Evolutionary conservation across 2,329 filamentous ascomycete genomes (phyloP), one percentile per base, ranked within the genome.

Genomic region (Epichloe typhina): DNA sequence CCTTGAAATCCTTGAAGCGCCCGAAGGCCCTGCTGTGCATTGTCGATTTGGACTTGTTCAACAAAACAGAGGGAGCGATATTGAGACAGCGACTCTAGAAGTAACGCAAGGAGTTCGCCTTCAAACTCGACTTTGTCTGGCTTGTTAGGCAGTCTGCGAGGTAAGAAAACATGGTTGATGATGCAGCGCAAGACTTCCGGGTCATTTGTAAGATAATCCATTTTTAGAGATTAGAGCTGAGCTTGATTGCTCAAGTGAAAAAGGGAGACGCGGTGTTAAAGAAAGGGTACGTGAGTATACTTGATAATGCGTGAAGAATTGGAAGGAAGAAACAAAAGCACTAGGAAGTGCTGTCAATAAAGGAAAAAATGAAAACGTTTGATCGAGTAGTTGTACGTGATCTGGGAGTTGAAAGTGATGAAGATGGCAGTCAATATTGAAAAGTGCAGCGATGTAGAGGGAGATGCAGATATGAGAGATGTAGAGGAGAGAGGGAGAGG

Each of bases 161-260:
- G 52, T n/a, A 54, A 40, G n/a, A 54, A 47, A 15, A 52, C 50
- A 44, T 54, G 44, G 17, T 50, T 46, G 13, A 54, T 42, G 21
- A 52, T 43, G 42, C 12, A 33, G 21, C 17, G 26, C 38, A 48
- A 23, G 38, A 26, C 5, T 3, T 17, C 23, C 21, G 2, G 2
- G 2, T n/a, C 0, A 5, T 45, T 12, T 26, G 7, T 9, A 5
- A 9, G 3, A 9, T 9, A 9, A 4, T 38, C 36, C 36, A 38
- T 38, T n/a, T 38, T 38, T 8, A 38, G 13, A 38, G n/a, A n/a
- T 13, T 38, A 38, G 36, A 38, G 13, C 36, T 38, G 13, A 38
- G 36, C n/a, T n/a, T 38, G 13, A n/a, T 13, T 38, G 36, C n/a
- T 13, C 12, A 13, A 15, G 36, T 9, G 4, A 38, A 38, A 38